Conservation (phyloP, 2,329 filamentous ascomycete species). For the Diaporthe ilicicola region DNA sequence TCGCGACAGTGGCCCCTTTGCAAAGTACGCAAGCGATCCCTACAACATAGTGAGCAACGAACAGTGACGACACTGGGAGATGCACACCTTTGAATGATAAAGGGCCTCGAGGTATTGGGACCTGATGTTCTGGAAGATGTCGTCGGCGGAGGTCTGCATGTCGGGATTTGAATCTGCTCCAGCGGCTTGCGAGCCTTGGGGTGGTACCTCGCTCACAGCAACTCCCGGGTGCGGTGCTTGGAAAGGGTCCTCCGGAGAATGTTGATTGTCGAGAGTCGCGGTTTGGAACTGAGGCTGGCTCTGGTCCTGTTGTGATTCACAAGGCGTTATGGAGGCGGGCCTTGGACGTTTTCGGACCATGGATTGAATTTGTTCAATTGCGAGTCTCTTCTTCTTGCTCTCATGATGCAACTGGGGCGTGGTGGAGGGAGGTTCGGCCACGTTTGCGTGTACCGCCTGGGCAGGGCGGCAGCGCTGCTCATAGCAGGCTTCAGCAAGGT, state of each 20-base stretch:
- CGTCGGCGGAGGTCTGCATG: slow-evolving; percentile 54
- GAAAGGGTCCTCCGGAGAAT: neutral
- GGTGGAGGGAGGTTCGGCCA: slow-evolving; percentile 42
- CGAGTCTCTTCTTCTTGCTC: slow-evolving; percentile 63
- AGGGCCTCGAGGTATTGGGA: slow-evolving; percentile 67
- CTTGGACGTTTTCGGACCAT: slow-evolving; percentile 62
- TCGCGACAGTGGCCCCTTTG: slow-evolving; percentile 81
- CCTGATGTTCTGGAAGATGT: slow-evolving; percentile 66
- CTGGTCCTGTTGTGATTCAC: slow-evolving; percentile 38
- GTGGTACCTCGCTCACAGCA: neutral
- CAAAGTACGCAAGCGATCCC: slow-evolving; percentile 84
- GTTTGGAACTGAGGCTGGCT: slow-evolving; percentile 20
- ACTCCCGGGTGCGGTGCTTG: neutral
- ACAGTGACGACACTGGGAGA: neutral
- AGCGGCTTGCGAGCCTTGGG: slow-evolving; percentile 16
- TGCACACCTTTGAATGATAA: slow-evolving; percentile 68
- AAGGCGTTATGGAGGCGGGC: slow-evolving; percentile 52
- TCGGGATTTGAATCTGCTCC: slow-evolving; percentile 35
- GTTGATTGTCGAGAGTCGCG: slow-evolving; percentile 1
- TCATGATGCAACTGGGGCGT: slow-evolving; percentile 58
- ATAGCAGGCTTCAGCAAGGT: slow-evolving; percentile 58
- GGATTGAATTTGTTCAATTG: slow-evolving; percentile 71
- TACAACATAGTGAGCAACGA: slow-evolving; percentile 43
- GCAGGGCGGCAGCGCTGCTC: slow-evolving; percentile 40
- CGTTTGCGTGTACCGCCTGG: slow-evolving; percentile 29